A percentile compares a stretch with the other conserved stretches of the same genome.
Evolutionary conservation across 176 grass and related monocot species (phyloP).

Genomic region (Echinochloa phyllopogon): DNA sequence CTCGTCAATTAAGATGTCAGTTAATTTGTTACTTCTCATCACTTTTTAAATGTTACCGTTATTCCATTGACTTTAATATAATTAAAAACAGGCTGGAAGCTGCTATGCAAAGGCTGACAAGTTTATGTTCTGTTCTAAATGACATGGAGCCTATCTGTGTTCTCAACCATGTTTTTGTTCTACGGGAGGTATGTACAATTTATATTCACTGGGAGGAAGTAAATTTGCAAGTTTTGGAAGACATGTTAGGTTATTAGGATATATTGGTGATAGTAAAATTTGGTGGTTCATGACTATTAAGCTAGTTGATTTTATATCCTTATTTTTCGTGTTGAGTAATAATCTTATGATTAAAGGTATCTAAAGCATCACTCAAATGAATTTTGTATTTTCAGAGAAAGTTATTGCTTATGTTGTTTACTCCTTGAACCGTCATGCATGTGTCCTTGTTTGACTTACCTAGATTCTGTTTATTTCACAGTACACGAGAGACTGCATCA

Average conservation of each 20-base stretch:
- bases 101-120: slow-evolving; percentile 94
- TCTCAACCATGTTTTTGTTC: slow-evolving; percentile 99
- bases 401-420: slow-evolving; percentile 24
- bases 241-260: slow-evolving; percentile 14
- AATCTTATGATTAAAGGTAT: slow-evolving; percentile 21
- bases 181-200: slow-evolving; percentile 74
- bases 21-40: slow-evolving; percentile 31
- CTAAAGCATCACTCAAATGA: not conserved
- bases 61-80: slow-evolving; percentile 41
- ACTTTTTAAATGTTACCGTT: slow-evolving; percentile 24
- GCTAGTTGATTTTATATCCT: slow-evolving; percentile 20
- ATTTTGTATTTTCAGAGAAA: slow-evolving; percentile 13
- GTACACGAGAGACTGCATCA: slow-evolving; percentile 99
- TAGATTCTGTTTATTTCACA: slow-evolving; percentile 48
- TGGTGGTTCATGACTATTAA: slow-evolving; percentile 24
- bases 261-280: slow-evolving; percentile 13
- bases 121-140: slow-evolving; percentile 98
- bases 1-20: slow-evolving; percentile 96
- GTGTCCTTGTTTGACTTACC: slow-evolving; percentile 25
- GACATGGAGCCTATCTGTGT: slow-evolving; percentile 99
- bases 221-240: slow-evolving; percentile 8
- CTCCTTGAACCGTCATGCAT: slow-evolving; percentile 29
- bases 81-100: slow-evolving; percentile 90
- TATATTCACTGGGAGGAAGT: slow-evolving; percentile 26
- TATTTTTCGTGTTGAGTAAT: slow-evolving; percentile 29